Conservation (phyloP, 345 rosid genomes). For the Theobroma cacao region DNA sequence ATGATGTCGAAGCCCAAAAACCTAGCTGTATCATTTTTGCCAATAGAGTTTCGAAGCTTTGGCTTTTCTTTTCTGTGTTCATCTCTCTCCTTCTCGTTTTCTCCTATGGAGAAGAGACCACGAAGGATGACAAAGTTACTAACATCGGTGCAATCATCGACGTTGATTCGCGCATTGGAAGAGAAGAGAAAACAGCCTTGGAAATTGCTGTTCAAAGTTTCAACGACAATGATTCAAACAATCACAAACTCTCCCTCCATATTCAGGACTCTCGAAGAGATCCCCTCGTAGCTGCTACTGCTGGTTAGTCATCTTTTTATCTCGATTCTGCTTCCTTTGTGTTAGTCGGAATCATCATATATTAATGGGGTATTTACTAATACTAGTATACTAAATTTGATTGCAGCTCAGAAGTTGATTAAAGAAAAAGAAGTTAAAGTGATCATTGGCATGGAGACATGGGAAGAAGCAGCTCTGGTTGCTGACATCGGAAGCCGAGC, state of each 20-base stretch:
- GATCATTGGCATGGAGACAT: constrained; percentile 45
- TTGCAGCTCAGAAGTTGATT: constrained; percentile 39
- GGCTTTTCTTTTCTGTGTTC: constrained; percentile 8
- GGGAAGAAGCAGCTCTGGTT: constrained; percentile 48
- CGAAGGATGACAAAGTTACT: background rate
- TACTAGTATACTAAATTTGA: background rate
- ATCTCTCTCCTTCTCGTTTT: background rate
- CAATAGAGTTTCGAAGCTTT: constrained; percentile 5
- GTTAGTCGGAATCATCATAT: background rate
- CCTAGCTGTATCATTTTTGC: background rate
- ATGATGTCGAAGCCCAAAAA: background rate
- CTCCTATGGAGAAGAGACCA: constrained; percentile 21
- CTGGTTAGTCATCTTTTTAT: constrained; percentile 26
- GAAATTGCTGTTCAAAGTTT: constrained; percentile 37
- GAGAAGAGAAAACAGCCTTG: constrained; percentile 41
- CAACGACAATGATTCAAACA: constrained; percentile 16
- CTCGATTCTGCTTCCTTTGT: background rate
- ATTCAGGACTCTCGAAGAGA: constrained; percentile 23
- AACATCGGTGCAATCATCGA: constrained; percentile 48
- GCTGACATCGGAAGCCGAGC: constrained; percentile 31
- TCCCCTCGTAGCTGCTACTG: constrained; percentile 28
- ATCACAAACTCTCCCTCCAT: constrained; percentile 31
- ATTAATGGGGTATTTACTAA: background rate
- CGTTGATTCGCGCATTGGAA: constrained; percentile 28
- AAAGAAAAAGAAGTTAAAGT: constrained; percentile 32